Evolutionary conservation across 1,284 basidiomycete genomes (phyloP).

Genomic region (Caloboletus firmus): DNA sequence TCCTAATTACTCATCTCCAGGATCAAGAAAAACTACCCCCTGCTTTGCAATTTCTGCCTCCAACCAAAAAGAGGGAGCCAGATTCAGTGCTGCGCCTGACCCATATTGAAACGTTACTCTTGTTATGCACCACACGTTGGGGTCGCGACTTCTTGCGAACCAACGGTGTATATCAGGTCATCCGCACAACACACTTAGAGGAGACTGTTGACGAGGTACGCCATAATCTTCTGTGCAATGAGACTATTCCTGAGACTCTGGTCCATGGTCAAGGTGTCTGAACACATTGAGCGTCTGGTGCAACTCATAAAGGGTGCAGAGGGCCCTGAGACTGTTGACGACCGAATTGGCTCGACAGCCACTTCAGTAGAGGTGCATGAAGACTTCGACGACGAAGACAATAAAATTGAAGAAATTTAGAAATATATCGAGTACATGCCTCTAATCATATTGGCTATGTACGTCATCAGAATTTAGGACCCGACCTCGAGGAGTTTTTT

Average conservation of each 20-base stretch:
- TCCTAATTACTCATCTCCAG: constrained; percentile 39
- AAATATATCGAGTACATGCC: constrained; percentile 15
- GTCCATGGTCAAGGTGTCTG: constrained; percentile 47
- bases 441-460: constrained; percentile 10
- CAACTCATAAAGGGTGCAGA: constrained; percentile 74
- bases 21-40: constrained; percentile 87
- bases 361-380: constrained; percentile 31
- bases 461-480: constrained; percentile 1
- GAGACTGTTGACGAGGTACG: constrained; percentile 79
- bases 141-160: constrained; percentile 81
- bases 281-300: constrained; percentile 73
- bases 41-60: constrained; percentile 85
- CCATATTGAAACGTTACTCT: constrained; percentile 85
- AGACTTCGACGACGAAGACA: constrained; percentile 50
- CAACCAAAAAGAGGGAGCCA: constrained; percentile 81
- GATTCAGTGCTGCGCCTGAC: constrained; percentile 82
- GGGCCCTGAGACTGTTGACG: constrained; percentile 47
- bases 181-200: constrained; percentile 77
- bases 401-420: constrained; percentile 56
- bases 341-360: constrained; percentile 22
- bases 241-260: constrained; percentile 6
- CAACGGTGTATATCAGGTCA: constrained; percentile 86
- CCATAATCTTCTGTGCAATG: constrained; percentile 12
- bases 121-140: constrained; percentile 87
- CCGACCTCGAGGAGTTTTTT: constrained; percentile 1